Percentiles rank a stretch among this genome's conserved stretches.
These are phyloP conservation scores for Saccharomyces hybrid DNA, from an alignment of 1,139 yeast genomes.

Conservation along the genomic window DNA sequence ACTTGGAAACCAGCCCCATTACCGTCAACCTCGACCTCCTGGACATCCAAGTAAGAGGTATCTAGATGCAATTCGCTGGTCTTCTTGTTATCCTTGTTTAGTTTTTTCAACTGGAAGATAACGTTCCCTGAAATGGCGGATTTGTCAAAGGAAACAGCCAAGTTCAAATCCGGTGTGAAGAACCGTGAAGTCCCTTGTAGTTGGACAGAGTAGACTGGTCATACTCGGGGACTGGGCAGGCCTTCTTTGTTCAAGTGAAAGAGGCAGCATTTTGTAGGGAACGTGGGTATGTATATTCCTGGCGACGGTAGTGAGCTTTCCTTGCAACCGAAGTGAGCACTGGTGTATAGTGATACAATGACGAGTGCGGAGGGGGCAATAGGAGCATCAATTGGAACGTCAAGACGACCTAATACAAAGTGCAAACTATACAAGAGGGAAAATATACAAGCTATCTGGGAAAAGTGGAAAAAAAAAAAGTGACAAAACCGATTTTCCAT, in stretches of 20 bases:
- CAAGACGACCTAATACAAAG: not conserved
- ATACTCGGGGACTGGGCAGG: constrained; percentile 45
- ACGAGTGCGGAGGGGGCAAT: not conserved
- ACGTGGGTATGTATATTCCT: not conserved
- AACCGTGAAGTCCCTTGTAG: constrained; percentile 46
- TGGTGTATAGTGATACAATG: not conserved
- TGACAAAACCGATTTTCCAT: not conserved
- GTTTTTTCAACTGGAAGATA: constrained; percentile 37
- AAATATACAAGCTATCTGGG: not conserved
- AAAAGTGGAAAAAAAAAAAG: not conserved
- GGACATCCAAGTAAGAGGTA: constrained; percentile 54
- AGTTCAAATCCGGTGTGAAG: constrained; percentile 48
- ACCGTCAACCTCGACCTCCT: constrained; percentile 40
- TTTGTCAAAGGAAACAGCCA: constrained; percentile 50
- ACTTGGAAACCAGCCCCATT: constrained; percentile 34
- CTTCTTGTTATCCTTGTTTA: constrained; percentile 9
- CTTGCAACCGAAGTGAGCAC: not conserved
- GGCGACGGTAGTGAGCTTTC: not conserved
- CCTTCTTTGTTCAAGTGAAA: constrained; percentile 22
- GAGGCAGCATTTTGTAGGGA: constrained; percentile 13
- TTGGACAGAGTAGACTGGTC: constrained; percentile 77
- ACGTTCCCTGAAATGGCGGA: constrained; percentile 52
- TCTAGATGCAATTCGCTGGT: constrained; percentile 49
- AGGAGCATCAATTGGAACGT: not conserved
- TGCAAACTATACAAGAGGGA: not conserved